phyloP scores from a whole-genome alignment of 2,329 filamentous ascomycete species.

The Paradendryphiella salina region DNA sequence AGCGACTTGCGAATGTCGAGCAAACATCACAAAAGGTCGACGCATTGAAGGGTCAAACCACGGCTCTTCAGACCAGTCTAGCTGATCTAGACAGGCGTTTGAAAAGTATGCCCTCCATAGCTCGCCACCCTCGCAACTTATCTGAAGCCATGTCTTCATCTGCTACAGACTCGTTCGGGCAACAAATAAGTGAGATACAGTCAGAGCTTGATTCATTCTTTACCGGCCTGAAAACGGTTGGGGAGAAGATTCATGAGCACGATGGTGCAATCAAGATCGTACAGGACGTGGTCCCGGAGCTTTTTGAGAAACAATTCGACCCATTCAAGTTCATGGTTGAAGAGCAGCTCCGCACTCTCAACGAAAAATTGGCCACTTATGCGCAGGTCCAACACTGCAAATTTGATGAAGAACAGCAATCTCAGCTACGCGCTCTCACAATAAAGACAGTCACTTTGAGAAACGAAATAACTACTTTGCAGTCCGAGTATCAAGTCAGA shows the following conservation, averaged over 20 bases:
- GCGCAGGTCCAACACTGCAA: background rate
- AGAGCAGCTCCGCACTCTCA: background rate
- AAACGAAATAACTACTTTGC: background rate
- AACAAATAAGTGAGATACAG: background rate
- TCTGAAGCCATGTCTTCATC: background rate
- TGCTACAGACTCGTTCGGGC: background rate
- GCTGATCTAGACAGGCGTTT: background rate
- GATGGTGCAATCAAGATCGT: background rate
- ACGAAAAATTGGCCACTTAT: background rate
- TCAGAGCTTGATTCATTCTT: background rate
- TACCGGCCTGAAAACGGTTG: background rate
- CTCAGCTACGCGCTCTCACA: background rate
- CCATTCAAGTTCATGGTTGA: constrained; percentile 9
- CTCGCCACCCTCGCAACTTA: no score
- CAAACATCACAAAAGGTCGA: background rate
- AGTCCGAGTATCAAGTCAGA: background rate
- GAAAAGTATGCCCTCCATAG: background rate
- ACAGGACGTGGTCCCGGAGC: background rate
- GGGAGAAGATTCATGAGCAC: background rate
- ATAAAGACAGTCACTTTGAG: background rate
- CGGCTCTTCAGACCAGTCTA: background rate
- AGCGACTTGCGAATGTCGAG: background rate
- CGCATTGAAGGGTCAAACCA: background rate
- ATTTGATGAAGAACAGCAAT: background rate
- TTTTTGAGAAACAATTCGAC: constrained; percentile 16